These are phyloP conservation scores for Larix kaempferi DNA, from an alignment of 75 land plant genomes.

Conservation along the genomic window DNA sequence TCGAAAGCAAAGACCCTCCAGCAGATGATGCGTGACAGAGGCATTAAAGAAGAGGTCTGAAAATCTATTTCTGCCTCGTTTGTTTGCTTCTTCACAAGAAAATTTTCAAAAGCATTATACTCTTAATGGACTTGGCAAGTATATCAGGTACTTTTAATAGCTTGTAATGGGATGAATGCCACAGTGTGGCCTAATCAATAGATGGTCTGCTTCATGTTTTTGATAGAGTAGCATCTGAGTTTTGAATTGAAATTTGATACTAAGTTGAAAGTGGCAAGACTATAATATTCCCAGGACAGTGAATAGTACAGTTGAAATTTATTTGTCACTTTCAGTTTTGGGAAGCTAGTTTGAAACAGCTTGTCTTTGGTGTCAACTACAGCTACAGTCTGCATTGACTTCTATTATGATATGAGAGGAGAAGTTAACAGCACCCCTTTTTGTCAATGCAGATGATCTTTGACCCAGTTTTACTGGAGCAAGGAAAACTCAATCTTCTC, in stretches of 20 bases:
- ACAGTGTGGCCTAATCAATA: not conserved
- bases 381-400: not conserved
- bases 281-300: too few relatives aligned
- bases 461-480: conserved; percentile 32
- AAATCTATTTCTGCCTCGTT: not conserved
- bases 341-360: not conserved
- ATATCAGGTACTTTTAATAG: not conserved
- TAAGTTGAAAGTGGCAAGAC: not conserved
- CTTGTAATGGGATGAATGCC: not conserved
- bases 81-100: not conserved
- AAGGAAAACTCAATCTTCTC: conserved; percentile 43
- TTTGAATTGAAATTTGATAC: not conserved
- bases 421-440: not conserved
- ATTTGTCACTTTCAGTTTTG: not conserved
- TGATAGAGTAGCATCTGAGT: not conserved
- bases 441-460: conserved; percentile 35
- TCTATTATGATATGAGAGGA: not conserved
- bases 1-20: conserved; percentile 29
- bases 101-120: not conserved
- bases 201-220: not conserved
- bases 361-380: not conserved
- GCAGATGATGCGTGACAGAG: conserved; percentile 41
- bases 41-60: conserved; percentile 35
- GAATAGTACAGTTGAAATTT: too few relatives aligned
- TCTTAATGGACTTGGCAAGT: not conserved